Evolutionary conservation across 2,329 filamentous ascomycete genomes (phyloP), one percentile per base, ranked within the genome.

Genomic region (Cryoendolithus antarcticus): DNA sequence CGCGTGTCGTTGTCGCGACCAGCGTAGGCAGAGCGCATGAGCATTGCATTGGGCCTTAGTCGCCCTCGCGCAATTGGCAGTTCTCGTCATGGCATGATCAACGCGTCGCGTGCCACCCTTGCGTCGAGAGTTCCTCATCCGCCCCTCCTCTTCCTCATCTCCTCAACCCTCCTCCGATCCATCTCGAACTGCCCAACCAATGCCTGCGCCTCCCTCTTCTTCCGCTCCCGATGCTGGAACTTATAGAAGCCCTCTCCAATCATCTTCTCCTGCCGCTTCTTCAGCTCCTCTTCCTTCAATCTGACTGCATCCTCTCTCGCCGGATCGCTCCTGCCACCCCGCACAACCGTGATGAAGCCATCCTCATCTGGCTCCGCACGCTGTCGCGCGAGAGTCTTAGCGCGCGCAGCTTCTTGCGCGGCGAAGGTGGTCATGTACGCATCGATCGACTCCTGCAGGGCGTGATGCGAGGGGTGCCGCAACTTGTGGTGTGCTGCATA

Each of bases 311-410:
- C 80, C 45, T 77, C 71, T 39, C 79, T 74, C 2, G 83, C 86
- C 1, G 84, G 78, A n/a, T 80, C 82, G 5, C 71, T 71, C 43
- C 72, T 71, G 30, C 83, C 82, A 19, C 86, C 86, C 39, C 83
- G 74, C 1, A 80, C 82, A 15, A 98, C 91, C 3, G 88, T 96
- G 35, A 96, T 74, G 58, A 98, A 98, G 2, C 91, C 91, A 60
- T 98, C 91, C 55, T 86, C 88, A 59, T 98, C 91, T 0, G 89
- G 86, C 53, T 86, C 79, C 49, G 82, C 80, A 44, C 84, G 77
- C 44, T 80, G 66, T 40, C 73, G 56, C 64, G 81, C 56, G 67
- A 71, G 63, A 66, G 78, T 48, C 54, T 71, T 50, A 68, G 79
- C 61, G 69, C 80, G 62, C 60, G 76, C 69, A 73, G 82, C 64